A percentile compares a stretch with the other conserved stretches of the same genome.
These are phyloP conservation scores for Zygosaccharomyces pseudorouxii DNA, from an alignment of 805 yeast species.

Conservation along the genomic window DNA sequence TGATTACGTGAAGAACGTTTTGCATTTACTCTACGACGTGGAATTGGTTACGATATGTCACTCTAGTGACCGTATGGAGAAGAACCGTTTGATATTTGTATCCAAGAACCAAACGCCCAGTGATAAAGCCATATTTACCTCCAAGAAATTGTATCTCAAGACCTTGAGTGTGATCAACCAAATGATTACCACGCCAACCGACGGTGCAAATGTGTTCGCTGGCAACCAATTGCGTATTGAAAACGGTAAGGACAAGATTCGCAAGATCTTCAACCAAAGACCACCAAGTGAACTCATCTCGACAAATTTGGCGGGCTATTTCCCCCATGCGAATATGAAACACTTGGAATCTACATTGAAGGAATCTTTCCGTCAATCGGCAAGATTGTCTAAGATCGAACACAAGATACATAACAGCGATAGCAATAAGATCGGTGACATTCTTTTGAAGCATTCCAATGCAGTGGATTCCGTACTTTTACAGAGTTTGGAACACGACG, in stretches of 20 bases:
- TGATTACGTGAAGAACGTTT: conserved; percentile 38
- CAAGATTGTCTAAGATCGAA: conserved; percentile 40
- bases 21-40: conserved; percentile 60
- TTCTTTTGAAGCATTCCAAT: conserved; percentile 49
- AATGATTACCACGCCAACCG: conserved; percentile 10
- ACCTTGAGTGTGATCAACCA: conserved; percentile 22
- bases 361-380: conserved; percentile 77
- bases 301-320: conserved; percentile 81
- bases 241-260: conserved; percentile 29
- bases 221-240: conserved; percentile 22
- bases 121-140: conserved; percentile 51
- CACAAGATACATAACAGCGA: conserved; percentile 36
- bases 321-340: conserved; percentile 73
- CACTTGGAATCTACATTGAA: conserved; percentile 75
- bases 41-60: conserved; percentile 81
- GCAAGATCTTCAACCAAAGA: conserved; percentile 70
- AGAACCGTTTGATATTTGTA: conserved; percentile 64
- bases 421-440: conserved; percentile 58
- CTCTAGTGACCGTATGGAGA: conserved; percentile 64
- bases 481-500: conserved; percentile 31
- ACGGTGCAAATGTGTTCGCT: conserved; percentile 12
- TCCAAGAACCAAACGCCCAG: conserved; percentile 61
- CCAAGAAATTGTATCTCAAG: conserved; percentile 42
- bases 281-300: conserved; percentile 93
- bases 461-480: conserved; percentile 49